phyloP scores from a whole-genome alignment of 768 basidiomycete genomes.

The Butyriboletus loyo region DNA sequence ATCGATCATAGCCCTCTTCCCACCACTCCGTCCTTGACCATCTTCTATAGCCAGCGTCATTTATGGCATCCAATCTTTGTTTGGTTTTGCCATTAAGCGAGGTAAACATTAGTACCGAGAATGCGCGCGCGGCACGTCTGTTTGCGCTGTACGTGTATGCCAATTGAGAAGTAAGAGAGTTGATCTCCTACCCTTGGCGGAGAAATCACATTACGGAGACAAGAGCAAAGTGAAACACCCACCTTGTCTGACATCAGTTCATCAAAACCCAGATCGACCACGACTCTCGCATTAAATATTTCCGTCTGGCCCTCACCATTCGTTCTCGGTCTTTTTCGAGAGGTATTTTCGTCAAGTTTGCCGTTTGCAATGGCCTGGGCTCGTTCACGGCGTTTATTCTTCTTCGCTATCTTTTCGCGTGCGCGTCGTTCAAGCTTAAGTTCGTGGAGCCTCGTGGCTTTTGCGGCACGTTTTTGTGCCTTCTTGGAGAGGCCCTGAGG shows the following conservation, averaged over 20 bases:
- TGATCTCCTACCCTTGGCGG: slow-evolving; percentile 66
- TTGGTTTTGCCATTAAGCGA: slow-evolving; percentile 73
- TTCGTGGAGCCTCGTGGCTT: slow-evolving; percentile 60
- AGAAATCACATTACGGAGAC: slow-evolving; percentile 13
- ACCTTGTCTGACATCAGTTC: slow-evolving; percentile 93
- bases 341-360: slow-evolving; percentile 36
- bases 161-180: slow-evolving; percentile 84
- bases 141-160: slow-evolving; percentile 91
- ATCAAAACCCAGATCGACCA: slow-evolving; percentile 91
- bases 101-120: slow-evolving; percentile 72
- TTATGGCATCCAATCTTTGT: slow-evolving; percentile 59
- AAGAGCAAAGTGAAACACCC: slow-evolving; percentile 30
- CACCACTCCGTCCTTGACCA: slow-evolving; percentile 88
- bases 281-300: slow-evolving; percentile 59
- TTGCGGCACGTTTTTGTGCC: slow-evolving; percentile 74
- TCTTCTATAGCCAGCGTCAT: slow-evolving; percentile 66
- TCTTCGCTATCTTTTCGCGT: slow-evolving; percentile 72
- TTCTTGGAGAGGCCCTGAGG: slow-evolving; percentile 62
- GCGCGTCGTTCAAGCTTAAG: slow-evolving; percentile 72
- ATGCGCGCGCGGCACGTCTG: slow-evolving; percentile 65
- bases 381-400: slow-evolving; percentile 62
- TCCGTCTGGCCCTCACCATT: slow-evolving; percentile 39
- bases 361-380: slow-evolving; percentile 52
- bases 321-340: slow-evolving; percentile 18
- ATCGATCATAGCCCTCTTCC: slow-evolving; percentile 64